Percentiles rank a stretch among this genome's conserved stretches.
Evolutionary conservation across 106 monocot species (phyloP).

Genomic region (Alisma plantagoaquatica): DNA sequence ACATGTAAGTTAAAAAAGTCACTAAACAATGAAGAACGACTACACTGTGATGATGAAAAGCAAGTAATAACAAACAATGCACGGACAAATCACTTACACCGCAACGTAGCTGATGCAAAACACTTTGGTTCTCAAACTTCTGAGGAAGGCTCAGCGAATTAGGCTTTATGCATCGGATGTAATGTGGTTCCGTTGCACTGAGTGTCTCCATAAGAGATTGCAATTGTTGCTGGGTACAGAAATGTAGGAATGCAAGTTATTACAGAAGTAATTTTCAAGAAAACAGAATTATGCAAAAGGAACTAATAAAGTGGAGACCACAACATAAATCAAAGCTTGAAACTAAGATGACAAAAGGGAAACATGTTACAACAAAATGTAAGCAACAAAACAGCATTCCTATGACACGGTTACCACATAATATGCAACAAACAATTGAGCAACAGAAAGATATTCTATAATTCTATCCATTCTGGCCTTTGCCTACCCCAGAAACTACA

Average conservation of each 20-base stretch:
- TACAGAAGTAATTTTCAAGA: neutral
- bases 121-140: slow-evolving; percentile 79
- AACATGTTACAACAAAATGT: no score
- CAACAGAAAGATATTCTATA: no score
- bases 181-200: slow-evolving; percentile 75
- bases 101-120: slow-evolving; percentile 81
- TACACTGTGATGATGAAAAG: neutral
- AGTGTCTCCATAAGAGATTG: slow-evolving; percentile 92
- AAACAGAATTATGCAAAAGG: neutral
- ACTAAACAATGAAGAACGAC: neutral
- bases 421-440: no score
- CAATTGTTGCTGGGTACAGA: slow-evolving; percentile 88
- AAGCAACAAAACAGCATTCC: no score
- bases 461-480: no score
- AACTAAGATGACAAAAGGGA: no score
- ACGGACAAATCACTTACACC: slow-evolving; percentile 51
- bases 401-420: no score
- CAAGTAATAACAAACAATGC: neutral
- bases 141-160: slow-evolving; percentile 65
- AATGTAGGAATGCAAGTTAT: neutral
- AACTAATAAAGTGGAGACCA: no score
- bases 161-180: slow-evolving; percentile 87
- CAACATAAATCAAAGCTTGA: no score
- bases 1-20: neutral
- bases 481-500: no score